Evolutionary conservation across 176 grass and related monocot genomes (phyloP), one percentile per base, ranked within the genome.

Genomic region (Elaeis guineensis): DNA sequence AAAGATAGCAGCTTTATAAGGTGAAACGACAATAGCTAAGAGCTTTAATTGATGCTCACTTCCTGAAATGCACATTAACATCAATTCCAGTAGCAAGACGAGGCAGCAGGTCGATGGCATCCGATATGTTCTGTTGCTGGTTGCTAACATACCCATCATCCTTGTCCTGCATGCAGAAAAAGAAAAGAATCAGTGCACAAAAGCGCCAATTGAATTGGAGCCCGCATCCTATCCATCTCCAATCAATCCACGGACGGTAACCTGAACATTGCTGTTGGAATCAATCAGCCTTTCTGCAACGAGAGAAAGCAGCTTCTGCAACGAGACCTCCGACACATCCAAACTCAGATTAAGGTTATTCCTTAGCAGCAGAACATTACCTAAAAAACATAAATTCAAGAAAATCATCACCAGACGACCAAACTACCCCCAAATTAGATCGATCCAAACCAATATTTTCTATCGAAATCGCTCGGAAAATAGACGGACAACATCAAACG

Each of bases 221-320:
- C 28, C 28, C 35, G 3, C 35, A 44, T 44, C 35, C 35, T 12
- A 44, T 44, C 35, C 9, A 44, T 44, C 35, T 44, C 9, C 11
- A 9, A 44, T 12, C 35, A 44, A 44, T 44, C 35, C 35, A 44
- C 35, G 1, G 35, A 44, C 14, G 3, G 35, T 51, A 69, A 98
- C 94, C 94, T 98, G 81, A 14, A 73, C 63, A 8, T 72, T 68
- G 79, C 65, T 93, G 58, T 98, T 92, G 52, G 82, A 71, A 39
- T 92, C 94, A 3, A 98, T 98, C 76, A 98, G 81, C 62, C 82
- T 80, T 54, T 98, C 88, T 0, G 94, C 94, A 5, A 98, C 94
- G 3, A 98, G 88, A 39, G 88, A 89, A 17, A 98, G 88, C 66
- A 98, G 75, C 71, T 76, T 89, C 88, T 98, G 88, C 75, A 88